These are phyloP conservation scores for Solioccasus polychromus DNA, from an alignment of 768 basidiomycete species.

Conservation along the genomic window DNA sequence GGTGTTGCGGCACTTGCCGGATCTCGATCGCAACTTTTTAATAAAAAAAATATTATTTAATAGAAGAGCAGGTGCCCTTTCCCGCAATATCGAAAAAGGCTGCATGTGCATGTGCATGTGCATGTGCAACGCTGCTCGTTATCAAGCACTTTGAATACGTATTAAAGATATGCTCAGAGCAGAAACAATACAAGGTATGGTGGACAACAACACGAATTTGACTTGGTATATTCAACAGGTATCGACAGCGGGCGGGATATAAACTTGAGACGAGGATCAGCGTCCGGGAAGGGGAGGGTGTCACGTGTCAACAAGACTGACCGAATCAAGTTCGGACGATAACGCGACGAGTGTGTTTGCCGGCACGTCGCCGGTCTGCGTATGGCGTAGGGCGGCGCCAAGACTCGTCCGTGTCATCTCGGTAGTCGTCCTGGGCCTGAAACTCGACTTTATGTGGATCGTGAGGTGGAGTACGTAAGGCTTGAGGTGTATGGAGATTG, in stretches of 20 bases:
- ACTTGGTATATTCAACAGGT: slow-evolving; percentile 21
- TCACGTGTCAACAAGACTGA: not conserved
- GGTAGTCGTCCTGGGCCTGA: slow-evolving; percentile 45
- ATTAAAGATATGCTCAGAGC: slow-evolving; percentile 8
- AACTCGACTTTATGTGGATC: slow-evolving; percentile 37
- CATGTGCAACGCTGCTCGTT: slow-evolving; percentile 10
- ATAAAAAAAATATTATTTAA: slow-evolving; percentile 2
- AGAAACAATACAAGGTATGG: slow-evolving; percentile 25
- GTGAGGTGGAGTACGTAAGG: slow-evolving; percentile 48
- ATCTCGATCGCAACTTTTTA: slow-evolving; percentile 18
- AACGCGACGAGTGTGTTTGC: slow-evolving; percentile 76
- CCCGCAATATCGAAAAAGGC: slow-evolving; percentile 5
- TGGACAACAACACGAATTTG: slow-evolving; percentile 16
- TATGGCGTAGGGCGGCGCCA: slow-evolving; percentile 75
- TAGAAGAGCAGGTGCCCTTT: slow-evolving; percentile 8
- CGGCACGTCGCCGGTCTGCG: slow-evolving; percentile 70
- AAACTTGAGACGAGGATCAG: slow-evolving; percentile 2
- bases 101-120: no score
- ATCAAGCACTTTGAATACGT: no score
- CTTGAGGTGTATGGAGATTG: slow-evolving; percentile 32
- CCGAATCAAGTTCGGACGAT: slow-evolving; percentile 44
- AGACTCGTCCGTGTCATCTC: slow-evolving; percentile 61
- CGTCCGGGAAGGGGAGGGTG: not conserved
- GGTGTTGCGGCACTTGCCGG: slow-evolving; percentile 24
- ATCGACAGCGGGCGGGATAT: slow-evolving; percentile 13